These are phyloP conservation scores for Triticum aestivum DNA, from an alignment of 176 grass and related monocot genomes.

Conservation along the genomic window DNA sequence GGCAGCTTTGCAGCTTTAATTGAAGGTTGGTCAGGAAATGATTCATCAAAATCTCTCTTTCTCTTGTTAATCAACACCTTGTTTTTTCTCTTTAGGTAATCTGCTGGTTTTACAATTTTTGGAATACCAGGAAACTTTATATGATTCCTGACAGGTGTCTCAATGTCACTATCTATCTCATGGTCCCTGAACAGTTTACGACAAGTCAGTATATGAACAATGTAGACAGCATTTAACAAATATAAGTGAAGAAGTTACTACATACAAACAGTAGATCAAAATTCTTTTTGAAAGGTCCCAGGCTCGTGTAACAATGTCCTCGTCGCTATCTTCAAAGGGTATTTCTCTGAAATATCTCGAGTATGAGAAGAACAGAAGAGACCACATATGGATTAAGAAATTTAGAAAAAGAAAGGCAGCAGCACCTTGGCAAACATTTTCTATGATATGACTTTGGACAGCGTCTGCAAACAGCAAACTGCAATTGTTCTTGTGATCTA, in stretches of 20 bases:
- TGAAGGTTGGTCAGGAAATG: constrained; percentile 10
- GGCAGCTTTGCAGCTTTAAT: constrained; percentile 3
- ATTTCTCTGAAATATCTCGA: constrained; percentile 49
- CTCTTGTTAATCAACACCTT: constrained; percentile 27
- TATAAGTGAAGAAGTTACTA: constrained; percentile 21
- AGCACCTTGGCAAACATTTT: constrained; percentile 88
- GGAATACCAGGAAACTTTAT: constrained; percentile 64
- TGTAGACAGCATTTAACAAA: constrained; percentile 18
- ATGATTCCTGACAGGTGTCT: constrained; percentile 65
- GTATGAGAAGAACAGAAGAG: constrained; percentile 14
- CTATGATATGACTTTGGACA: constrained; percentile 89
- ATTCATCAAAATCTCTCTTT: constrained; percentile 31
- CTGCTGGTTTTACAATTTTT: constrained; percentile 17
- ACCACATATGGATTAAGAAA: neutral
- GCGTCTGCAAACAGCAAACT: constrained; percentile 90
- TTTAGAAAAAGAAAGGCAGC: constrained; percentile 8
- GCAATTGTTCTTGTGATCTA: constrained; percentile 52
- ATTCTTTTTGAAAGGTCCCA: constrained; percentile 75
- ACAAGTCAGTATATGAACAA: constrained; percentile 25
- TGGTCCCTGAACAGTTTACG: constrained; percentile 57
- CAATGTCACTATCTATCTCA: constrained; percentile 56
- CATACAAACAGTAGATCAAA: constrained; percentile 83
- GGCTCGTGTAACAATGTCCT: constrained; percentile 47
- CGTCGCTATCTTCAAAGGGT: constrained; percentile 45
- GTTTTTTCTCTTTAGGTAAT: constrained; percentile 29